A percentile compares a stretch with the other conserved stretches of the same genome.
phyloP scores from a whole-genome alignment of 441 rosid species.

The Macaranga tanarius region DNA sequence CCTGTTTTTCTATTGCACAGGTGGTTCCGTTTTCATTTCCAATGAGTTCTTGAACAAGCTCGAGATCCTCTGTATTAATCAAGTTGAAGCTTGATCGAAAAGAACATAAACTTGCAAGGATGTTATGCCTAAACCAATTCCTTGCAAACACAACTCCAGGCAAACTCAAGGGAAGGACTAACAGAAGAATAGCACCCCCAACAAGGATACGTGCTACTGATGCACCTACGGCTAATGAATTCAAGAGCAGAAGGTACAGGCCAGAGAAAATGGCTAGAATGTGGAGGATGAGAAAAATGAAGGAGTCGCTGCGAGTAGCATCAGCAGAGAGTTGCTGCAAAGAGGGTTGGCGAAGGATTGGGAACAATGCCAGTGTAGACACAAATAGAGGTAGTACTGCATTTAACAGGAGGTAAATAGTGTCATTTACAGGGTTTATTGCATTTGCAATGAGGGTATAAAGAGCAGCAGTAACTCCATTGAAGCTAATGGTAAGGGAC shows the following conservation, averaged over 20 bases:
- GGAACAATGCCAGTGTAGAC: slow-evolving; percentile 50
- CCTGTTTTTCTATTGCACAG: slow-evolving; percentile 20
- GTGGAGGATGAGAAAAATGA: slow-evolving; percentile 50
- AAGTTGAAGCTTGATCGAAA: slow-evolving; percentile 33
- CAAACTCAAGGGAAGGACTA: slow-evolving; percentile 52
- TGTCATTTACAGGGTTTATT: slow-evolving; percentile 38
- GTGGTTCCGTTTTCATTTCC: slow-evolving; percentile 21
- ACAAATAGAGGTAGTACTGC: slow-evolving; percentile 56
- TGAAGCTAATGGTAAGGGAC: slow-evolving; percentile 74
- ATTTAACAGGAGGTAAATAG: slow-evolving; percentile 61
- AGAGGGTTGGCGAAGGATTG: slow-evolving; percentile 47
- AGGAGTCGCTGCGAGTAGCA: slow-evolving; percentile 34
- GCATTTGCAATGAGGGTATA: slow-evolving; percentile 65
- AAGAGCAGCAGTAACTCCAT: slow-evolving; percentile 71
- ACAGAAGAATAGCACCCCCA: slow-evolving; percentile 54
- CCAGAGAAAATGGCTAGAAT: slow-evolving; percentile 66
- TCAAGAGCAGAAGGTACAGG: slow-evolving; percentile 64
- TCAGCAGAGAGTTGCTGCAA: slow-evolving; percentile 27
- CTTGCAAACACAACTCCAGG: slow-evolving; percentile 51
- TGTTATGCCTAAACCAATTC: slow-evolving; percentile 32
- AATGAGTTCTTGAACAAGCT: slow-evolving; percentile 44
- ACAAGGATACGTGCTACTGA: slow-evolving; percentile 52
- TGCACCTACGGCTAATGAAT: slow-evolving; percentile 38
- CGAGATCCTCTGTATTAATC: slow-evolving; percentile 42
- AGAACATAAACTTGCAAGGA: slow-evolving; percentile 24